Evolutionary conservation across 495 filamentous ascomycete species (phyloP), one percentile per base, ranked within the genome.

Genomic region (Tuber melanosporum): DNA sequence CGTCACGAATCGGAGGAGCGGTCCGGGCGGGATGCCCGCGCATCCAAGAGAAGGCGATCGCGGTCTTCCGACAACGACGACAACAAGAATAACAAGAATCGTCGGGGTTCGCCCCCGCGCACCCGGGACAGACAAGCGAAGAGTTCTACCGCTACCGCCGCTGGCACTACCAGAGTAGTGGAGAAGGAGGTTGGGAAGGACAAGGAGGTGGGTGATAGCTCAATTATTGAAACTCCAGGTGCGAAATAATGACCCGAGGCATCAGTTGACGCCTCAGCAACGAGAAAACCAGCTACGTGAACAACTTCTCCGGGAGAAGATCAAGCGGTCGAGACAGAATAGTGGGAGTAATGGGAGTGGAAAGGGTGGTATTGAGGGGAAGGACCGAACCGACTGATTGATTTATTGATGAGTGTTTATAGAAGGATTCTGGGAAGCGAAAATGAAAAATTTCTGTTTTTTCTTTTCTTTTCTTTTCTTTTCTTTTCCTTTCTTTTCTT

Each of bases 301-400:
- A 84, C 89, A 85, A 82, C 85, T 92, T 74, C 87, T 92, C 19
- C 89, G 88, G 81, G 91, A 93, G 82, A 90, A 88, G 83, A 87
- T 93, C 74, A 90, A 91, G 69, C 76, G 75, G 42, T 76, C 74
- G 12, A 79, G 82, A 71, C 83, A 78, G 69, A 83, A 80, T 17
- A 82, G 76, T 74, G 76, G 72, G 69, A 81, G 79, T 52, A 82
- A 73, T 26, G 80, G 76, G 41, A 78, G 79, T 44, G 79, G 45
- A 41, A 71, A 57, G 39, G 62, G 77, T 43, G 32, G 47, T 26
- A 12, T 41, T 44, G 43, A 74, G 20, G 42, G 46, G 49, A 41
- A 39, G 72, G 39, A 41, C n/a, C 47, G 79, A 81, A 42, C 71
- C 72, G 52, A 74, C 72, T 70, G 79, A 81, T 57, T 75, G 73